These are phyloP conservation scores for Raffaelea albimanens DNA, from an alignment of 2,329 filamentous ascomycete species.

Conservation along the genomic window DNA sequence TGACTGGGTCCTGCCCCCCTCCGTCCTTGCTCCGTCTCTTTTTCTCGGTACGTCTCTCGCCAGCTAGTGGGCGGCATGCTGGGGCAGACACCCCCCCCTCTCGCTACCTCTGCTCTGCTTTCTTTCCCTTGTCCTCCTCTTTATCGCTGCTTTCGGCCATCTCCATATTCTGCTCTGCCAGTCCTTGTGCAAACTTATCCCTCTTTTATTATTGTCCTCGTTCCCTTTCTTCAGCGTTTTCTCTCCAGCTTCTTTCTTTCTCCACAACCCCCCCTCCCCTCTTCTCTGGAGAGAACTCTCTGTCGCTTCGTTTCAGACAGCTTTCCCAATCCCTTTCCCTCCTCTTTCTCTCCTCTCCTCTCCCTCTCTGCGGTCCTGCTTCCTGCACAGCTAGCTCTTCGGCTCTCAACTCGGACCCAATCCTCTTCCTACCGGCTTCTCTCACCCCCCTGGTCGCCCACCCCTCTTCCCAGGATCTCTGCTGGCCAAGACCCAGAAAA, in stretches of 20 bases:
- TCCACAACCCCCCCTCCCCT: background rate
- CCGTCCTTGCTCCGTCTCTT: constrained; percentile 4
- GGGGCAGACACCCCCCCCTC: background rate
- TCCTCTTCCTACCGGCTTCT: constrained; percentile 14
- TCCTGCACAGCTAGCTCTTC: too few relatives aligned
- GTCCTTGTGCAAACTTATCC: background rate
- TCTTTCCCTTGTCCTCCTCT: constrained; percentile 3
- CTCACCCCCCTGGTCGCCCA: background rate
- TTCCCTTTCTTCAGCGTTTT: background rate
- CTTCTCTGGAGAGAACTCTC: background rate
- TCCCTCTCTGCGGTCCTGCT: background rate
- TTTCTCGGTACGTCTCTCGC: constrained; percentile 3
- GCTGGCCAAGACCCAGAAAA: background rate
- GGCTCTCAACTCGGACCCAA: constrained; percentile 5
- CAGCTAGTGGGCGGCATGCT: background rate
- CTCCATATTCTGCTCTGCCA: background rate
- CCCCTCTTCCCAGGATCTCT: constrained; percentile 4
- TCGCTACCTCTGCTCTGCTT: constrained; percentile 1
- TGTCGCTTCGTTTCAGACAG: too few relatives aligned
- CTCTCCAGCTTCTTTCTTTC: background rate
- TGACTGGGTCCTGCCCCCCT: constrained; percentile 3
- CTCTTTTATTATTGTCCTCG: background rate
- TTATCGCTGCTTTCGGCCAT: constrained; percentile 12
- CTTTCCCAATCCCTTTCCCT: background rate
- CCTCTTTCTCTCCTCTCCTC: background rate